These are phyloP conservation scores for Fraxinus americana DNA, from an alignment of 257 asterid genomes.

Conservation along the genomic window DNA sequence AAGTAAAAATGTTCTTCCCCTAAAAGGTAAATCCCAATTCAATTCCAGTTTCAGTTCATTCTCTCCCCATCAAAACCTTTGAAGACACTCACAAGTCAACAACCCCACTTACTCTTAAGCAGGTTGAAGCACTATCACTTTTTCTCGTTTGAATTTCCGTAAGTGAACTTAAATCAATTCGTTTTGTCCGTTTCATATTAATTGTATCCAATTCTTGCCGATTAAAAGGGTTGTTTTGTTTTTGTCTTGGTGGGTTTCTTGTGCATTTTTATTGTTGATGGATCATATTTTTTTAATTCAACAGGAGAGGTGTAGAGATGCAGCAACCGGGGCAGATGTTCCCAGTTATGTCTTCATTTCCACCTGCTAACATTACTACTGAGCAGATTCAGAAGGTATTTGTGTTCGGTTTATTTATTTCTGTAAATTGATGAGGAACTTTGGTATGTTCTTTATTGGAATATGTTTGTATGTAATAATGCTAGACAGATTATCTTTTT, in stretches of 20 bases:
- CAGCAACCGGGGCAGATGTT: slow-evolving; percentile 73
- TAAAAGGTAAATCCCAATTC: not conserved
- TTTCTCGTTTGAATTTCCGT: not conserved
- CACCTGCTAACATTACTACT: slow-evolving; percentile 73
- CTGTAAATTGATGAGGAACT: not conserved
- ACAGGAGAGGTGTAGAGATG: slow-evolving; percentile 50
- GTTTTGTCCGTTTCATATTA: not conserved
- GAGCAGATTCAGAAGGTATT: slow-evolving; percentile 84
- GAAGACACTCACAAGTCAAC: slow-evolving; percentile 6
- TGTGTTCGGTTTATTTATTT: too few species aligned
- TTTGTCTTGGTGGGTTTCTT: not conserved
- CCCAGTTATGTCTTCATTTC: slow-evolving; percentile 75
- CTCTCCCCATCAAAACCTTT: not conserved
- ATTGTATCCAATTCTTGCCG: not conserved
- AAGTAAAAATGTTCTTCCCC: not conserved
- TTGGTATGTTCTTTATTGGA: not conserved
- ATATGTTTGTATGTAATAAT: not conserved
- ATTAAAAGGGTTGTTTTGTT: slow-evolving; percentile 30
- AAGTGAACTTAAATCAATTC: not conserved
- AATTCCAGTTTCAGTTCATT: not conserved
- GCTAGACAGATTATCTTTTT: not conserved
- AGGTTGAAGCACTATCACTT: not conserved
- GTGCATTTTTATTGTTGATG: slow-evolving; percentile 5
- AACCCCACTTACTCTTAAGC: slow-evolving; percentile 1
- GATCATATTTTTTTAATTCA: slow-evolving; percentile 16